A percentile compares a stretch with the other conserved stretches of the same genome.
Evolutionary conservation across 2,329 filamentous ascomycete species (phyloP).

Genomic region (Exophiala dermatitidis): DNA sequence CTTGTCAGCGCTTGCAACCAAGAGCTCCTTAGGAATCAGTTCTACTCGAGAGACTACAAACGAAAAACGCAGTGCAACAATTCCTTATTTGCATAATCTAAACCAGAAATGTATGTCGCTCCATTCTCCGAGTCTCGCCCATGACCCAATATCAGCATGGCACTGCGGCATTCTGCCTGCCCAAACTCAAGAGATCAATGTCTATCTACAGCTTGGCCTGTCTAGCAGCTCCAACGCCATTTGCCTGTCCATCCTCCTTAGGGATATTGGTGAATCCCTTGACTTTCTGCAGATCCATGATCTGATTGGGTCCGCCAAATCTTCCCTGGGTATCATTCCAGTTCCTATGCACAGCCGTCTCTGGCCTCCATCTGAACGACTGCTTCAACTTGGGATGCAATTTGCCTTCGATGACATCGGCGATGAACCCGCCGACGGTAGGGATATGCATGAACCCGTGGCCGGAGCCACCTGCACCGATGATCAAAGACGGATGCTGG

Average conservation of each 20-base stretch:
- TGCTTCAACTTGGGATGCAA: constrained; percentile 39
- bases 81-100: too few relatives aligned
- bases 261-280: neutral
- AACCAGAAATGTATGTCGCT: too few relatives aligned
- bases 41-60: too few relatives aligned
- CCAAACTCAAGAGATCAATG: too few relatives aligned
- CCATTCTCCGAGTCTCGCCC: too few relatives aligned
- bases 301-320: constrained; percentile 41
- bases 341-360: constrained; percentile 41
- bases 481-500: constrained; percentile 36
- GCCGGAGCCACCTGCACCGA: constrained; percentile 47
- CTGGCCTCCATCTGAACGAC: constrained; percentile 47
- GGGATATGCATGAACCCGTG: constrained; percentile 51
- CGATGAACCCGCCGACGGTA: constrained; percentile 45
- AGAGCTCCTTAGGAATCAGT: too few relatives aligned
- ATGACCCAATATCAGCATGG: too few relatives aligned
- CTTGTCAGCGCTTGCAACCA: too few relatives aligned
- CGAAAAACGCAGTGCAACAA: too few relatives aligned
- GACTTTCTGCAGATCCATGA: constrained; percentile 43
- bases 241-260: neutral
- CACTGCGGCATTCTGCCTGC: too few relatives aligned
- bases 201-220: too few relatives aligned
- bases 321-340: constrained; percentile 45
- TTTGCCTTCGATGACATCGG: constrained; percentile 42
- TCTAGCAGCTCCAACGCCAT: neutral